phyloP scores from a whole-genome alignment of 2,329 filamentous ascomycete species.

The Calonectria pseudoturangicola region DNA sequence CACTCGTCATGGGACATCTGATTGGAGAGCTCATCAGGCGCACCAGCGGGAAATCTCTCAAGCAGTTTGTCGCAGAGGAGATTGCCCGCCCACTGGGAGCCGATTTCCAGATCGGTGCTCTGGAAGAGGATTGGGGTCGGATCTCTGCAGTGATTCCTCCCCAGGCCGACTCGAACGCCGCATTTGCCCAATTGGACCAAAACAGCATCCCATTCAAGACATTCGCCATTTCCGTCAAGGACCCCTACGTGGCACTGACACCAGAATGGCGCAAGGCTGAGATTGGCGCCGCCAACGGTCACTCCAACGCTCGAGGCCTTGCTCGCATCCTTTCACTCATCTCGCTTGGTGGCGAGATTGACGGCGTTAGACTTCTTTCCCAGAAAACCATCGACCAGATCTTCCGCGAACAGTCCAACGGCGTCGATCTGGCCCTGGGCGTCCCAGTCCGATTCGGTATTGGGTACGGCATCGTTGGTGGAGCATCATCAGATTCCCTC shows the following conservation, averaged over 20 bases:
- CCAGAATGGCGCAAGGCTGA: constrained; percentile 13
- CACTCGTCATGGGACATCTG: constrained; percentile 62
- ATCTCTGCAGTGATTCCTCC: constrained; percentile 56
- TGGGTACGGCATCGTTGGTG: constrained; percentile 4
- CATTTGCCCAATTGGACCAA: not conserved
- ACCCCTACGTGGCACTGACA: not conserved
- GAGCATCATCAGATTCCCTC: not conserved
- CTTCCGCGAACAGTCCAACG: constrained; percentile 8
- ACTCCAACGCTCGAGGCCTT: constrained; percentile 15
- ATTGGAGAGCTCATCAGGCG: constrained; percentile 66
- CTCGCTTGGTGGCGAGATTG: not conserved
- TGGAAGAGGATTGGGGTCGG: constrained; percentile 64
- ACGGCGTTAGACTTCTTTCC: not conserved
- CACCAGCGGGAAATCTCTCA: constrained; percentile 62
- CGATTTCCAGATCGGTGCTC: constrained; percentile 67
- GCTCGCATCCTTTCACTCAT: constrained; percentile 7
- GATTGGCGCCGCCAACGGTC: not conserved
- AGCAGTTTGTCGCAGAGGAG: constrained; percentile 61
- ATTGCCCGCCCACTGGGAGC: constrained; percentile 57
- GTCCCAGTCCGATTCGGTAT: constrained; percentile 3
- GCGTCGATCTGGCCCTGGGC: not conserved
- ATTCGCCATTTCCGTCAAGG: not conserved
- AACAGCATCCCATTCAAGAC: constrained; percentile 14
- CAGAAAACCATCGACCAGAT: constrained; percentile 12
- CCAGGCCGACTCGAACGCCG: not conserved